Base-by-base conservation (phyloP, 495 filamentous ascomycete species). In the Aspergillus kassunensis region DNA sequence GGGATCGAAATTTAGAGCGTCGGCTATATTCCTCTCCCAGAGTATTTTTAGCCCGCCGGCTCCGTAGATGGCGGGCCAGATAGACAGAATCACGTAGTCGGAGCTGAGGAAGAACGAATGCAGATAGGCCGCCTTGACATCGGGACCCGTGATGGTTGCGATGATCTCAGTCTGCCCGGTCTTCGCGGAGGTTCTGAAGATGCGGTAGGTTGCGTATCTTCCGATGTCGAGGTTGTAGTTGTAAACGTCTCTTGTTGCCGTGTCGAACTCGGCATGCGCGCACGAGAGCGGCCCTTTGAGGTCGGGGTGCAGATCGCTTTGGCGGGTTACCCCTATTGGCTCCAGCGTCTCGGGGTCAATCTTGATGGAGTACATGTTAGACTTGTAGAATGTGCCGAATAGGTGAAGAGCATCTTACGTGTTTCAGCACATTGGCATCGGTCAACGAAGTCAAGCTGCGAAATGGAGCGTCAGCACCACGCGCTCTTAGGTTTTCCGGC, bases 201-300 rank as follows among this genome's bases (percentile, higher is more conserved):
- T 25, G 36, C 55, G 49, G 37, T 57, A 57, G 10, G 55, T 57
- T 24, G 44, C 55, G 1, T 49, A 35, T 16, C 16, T 20, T n/a
- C 55, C 55, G 13, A 57, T 18, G 37, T 49, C 49, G 1, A 57
- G 55, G 16, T 57, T 57, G 55, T 49, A 57, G 55, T 57, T 57
- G 23, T 49, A 57, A 4, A 44, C 0, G 39, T 57, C 55, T 4
- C 55, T 49, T 24, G 55, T 44, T 1, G 16, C 34, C 12, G 43
- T 18, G 36, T 57, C 55, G 29, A 36, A 24, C 35, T 49, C 15
- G 19, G 49, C 48, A 33, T 57, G 55, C 0, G 49, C 55, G 18
- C 49, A 53, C 2, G 55, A 53, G 24, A 57, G 42, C 21, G 55
- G 55, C 0, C 55, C 52, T 29, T 53, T 53, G 3, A 57, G 31